Evolutionary conservation across 176 grass and related monocot genomes (phyloP).

Genomic region (Melocanna baccifera): DNA sequence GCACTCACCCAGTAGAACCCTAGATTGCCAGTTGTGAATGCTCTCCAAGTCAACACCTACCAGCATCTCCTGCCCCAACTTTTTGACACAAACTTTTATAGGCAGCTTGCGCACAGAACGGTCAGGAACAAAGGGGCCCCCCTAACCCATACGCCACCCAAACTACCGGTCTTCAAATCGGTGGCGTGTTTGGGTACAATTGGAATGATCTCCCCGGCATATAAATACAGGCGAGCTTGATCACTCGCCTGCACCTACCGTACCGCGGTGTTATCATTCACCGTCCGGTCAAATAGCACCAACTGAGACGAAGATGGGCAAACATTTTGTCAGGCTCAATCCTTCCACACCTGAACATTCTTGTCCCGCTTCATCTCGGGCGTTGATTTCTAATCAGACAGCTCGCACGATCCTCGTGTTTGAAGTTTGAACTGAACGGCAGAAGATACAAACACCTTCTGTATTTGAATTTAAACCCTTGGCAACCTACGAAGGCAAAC

Average conservation of each 20-base stretch:
- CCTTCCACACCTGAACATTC: neutral
- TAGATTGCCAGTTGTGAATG: constrained; percentile 2
- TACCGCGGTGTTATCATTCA: neutral
- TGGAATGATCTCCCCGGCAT: neutral
- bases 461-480: neutral
- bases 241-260: neutral
- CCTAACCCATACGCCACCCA: neutral
- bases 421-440: neutral
- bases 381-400: neutral
- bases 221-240: neutral
- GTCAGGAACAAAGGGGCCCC: neutral
- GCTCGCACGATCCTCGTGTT: neutral
- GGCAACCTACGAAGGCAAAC: neutral
- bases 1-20: neutral
- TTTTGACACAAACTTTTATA: constrained; percentile 32
- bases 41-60: constrained; percentile 37
- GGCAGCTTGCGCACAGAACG: neutral
- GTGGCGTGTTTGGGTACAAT: neutral
- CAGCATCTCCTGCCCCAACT: neutral
- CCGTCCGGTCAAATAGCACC: neutral
- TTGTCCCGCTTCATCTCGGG: neutral
- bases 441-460: neutral
- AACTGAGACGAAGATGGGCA: neutral
- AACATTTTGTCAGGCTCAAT: neutral
- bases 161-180: neutral